Conservation (phyloP, 768 basidiomycete genomes). For the Hypsizygus marmoreus region DNA sequence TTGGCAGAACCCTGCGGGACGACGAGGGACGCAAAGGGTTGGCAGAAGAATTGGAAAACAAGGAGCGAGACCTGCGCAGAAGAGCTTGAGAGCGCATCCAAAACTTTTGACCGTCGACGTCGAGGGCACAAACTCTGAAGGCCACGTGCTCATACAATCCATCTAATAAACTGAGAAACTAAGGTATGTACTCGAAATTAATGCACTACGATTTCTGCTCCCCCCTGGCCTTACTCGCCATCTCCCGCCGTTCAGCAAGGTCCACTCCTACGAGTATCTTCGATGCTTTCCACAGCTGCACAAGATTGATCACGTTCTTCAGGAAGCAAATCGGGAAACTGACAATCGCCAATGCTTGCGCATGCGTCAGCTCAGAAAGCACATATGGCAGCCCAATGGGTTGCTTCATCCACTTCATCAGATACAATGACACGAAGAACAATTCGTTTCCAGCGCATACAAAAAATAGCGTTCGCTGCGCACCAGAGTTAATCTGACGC, state of each 20-base stretch:
- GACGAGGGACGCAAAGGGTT: conserved; percentile 11
- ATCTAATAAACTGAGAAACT: too few species aligned
- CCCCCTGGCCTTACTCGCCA: conserved; percentile 60
- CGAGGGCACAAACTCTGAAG: neutral
- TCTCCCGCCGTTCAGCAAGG: conserved; percentile 80
- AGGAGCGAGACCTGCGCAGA: conserved; percentile 38
- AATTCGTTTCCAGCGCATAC: conserved; percentile 95
- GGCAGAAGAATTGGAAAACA: conserved; percentile 29
- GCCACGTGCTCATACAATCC: conserved; percentile 14
- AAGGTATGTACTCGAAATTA: conserved; percentile 6
- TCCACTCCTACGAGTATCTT: conserved; percentile 94
- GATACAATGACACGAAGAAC: conserved; percentile 94
- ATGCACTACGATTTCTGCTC: conserved; percentile 28
- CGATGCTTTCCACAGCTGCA: conserved; percentile 98
- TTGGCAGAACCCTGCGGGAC: conserved; percentile 1
- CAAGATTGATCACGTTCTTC: conserved; percentile 93
- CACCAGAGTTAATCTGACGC: conserved; percentile 2
- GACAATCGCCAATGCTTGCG: conserved; percentile 65
- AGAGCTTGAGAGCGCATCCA: conserved; percentile 42
- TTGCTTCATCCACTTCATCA: conserved; percentile 79
- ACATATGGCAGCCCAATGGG: conserved; percentile 58
- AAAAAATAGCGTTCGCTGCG: conserved; percentile 81
- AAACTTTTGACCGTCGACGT: conserved; percentile 1
- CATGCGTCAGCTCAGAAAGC: conserved; percentile 60
- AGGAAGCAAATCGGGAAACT: conserved; percentile 68